A percentile compares a stretch with the other conserved stretches of the same genome.
phyloP scores from a whole-genome alignment of 2,329 filamentous ascomycete species.

The Lasiodiplodia gonubiensis region DNA sequence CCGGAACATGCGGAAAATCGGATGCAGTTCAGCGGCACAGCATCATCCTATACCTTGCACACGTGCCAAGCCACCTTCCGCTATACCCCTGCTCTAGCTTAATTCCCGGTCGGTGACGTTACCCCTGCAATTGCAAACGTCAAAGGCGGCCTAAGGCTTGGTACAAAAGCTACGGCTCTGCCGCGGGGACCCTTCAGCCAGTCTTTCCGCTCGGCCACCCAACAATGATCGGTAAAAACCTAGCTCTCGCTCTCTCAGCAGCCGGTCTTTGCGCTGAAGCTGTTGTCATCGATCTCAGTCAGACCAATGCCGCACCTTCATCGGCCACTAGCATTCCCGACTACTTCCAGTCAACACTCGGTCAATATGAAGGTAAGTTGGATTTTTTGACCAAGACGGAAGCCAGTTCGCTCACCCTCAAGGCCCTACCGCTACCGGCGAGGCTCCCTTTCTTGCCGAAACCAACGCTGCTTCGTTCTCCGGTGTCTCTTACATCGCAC shows the following conservation, averaged over 20 bases:
- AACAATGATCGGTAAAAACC: constrained; percentile 1
- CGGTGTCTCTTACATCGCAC: constrained; percentile 67
- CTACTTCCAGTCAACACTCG: constrained; percentile 23
- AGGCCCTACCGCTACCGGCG: constrained; percentile 73
- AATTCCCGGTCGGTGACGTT: constrained; percentile 8
- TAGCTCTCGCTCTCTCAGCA: background rate
- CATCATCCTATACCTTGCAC: background rate
- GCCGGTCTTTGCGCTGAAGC: constrained; percentile 20
- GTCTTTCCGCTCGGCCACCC: background rate
- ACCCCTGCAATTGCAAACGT: background rate
- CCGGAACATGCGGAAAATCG: background rate
- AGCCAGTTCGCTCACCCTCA: background rate
- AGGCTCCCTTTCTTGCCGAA: constrained; percentile 72
- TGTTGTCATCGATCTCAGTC: constrained; percentile 5
- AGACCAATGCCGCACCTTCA: background rate
- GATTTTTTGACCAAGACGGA: background rate
- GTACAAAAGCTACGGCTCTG: constrained; percentile 3
- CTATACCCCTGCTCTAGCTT: constrained; percentile 1
- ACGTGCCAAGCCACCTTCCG: constrained; percentile 8
- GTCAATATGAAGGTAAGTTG: constrained; percentile 21
- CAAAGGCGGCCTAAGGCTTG: background rate
- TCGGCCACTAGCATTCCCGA: constrained; percentile 12
- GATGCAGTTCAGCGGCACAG: background rate
- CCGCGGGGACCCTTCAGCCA: too few relatives aligned
- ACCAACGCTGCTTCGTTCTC: constrained; percentile 70